Conservation (phyloP, 2,329 filamentous ascomycete genomes). For the Colletotrichum endophyticum region DNA sequence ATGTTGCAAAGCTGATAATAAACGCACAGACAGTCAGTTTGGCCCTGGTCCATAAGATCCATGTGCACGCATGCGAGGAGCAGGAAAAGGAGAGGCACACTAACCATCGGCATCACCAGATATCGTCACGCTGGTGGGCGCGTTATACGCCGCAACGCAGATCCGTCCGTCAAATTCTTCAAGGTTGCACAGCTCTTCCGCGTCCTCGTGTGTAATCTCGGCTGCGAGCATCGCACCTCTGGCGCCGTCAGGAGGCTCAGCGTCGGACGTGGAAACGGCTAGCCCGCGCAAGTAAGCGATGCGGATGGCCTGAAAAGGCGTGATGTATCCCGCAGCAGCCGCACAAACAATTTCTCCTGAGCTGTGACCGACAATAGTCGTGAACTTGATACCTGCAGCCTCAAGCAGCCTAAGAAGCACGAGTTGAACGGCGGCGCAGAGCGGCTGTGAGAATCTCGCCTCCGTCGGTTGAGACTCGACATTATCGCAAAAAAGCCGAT, state of each 20-base stretch:
- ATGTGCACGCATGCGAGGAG: not conserved
- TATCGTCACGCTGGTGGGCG: slow-evolving; percentile 25
- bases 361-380: slow-evolving; percentile 49
- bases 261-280: not conserved
- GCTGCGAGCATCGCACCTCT: slow-evolving; percentile 28
- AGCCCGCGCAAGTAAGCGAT: slow-evolving; percentile 51
- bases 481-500: slow-evolving; percentile 23
- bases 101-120: slow-evolving; percentile 29
- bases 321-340: slow-evolving; percentile 50
- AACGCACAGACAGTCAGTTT: not conserved
- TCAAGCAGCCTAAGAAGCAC: slow-evolving; percentile 29
- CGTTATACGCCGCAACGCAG: slow-evolving; percentile 27
- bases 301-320: slow-evolving; percentile 43
- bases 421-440: slow-evolving; percentile 35
- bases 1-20: not conserved
- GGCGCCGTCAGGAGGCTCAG: not conserved
- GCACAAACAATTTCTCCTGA: slow-evolving; percentile 56
- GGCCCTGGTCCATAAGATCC: not conserved
- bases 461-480: slow-evolving; percentile 15
- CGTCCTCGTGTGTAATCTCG: slow-evolving; percentile 22
- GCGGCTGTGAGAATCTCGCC: slow-evolving; percentile 32
- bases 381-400: slow-evolving; percentile 35
- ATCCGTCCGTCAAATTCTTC: slow-evolving; percentile 20
- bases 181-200: slow-evolving; percentile 4
- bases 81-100: not conserved